Evolutionary conservation across 2,329 filamentous ascomycete genomes (phyloP).

Genomic region (Penicillium thymicola): DNA sequence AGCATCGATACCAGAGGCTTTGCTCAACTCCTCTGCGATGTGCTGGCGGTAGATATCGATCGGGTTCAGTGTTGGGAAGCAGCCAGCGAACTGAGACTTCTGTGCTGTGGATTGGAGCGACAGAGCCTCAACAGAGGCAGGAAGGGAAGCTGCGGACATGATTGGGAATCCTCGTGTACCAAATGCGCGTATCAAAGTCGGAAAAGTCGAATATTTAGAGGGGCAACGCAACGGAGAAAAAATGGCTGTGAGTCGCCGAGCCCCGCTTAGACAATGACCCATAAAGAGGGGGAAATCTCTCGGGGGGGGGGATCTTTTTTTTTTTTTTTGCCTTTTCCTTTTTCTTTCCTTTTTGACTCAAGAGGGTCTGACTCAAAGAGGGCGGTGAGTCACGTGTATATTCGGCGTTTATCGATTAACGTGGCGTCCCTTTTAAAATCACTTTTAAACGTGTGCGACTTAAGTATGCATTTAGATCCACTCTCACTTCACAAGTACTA

Average conservation of each 20-base stretch:
- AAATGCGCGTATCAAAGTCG: conserved; percentile 14
- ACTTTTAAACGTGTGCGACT: no score
- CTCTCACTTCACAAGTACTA: no score
- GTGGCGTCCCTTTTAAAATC: conserved; percentile 53
- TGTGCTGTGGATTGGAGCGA: conserved; percentile 40
- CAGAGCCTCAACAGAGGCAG: conserved; percentile 38
- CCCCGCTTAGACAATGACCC: conserved; percentile 42
- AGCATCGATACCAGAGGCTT: conserved; percentile 38
- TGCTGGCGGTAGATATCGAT: conserved; percentile 47
- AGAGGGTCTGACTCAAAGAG: conserved; percentile 26
- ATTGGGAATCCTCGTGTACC: conserved; percentile 14
- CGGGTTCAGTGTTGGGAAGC: conserved; percentile 46
- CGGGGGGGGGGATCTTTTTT: conserved; percentile 11
- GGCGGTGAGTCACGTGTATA: conserved; percentile 29
- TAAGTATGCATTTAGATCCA: no score
- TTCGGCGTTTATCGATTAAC: not conserved
- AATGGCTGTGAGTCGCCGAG: conserved; percentile 35
- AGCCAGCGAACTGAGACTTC: conserved; percentile 40
- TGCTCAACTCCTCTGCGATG: conserved; percentile 42
- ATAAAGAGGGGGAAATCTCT: conserved; percentile 34
- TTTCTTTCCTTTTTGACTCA: conserved; percentile 11
- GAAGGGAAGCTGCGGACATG: conserved; percentile 35
- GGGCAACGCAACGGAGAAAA: conserved; percentile 18
- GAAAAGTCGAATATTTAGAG: conserved; percentile 11
- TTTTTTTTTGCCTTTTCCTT: conserved; percentile 18